Percentiles rank a stretch among this genome's conserved stretches.
Evolutionary conservation across 108 stramenopile genomes (phyloP).

Genomic region (Conticribra weissflogii): DNA sequence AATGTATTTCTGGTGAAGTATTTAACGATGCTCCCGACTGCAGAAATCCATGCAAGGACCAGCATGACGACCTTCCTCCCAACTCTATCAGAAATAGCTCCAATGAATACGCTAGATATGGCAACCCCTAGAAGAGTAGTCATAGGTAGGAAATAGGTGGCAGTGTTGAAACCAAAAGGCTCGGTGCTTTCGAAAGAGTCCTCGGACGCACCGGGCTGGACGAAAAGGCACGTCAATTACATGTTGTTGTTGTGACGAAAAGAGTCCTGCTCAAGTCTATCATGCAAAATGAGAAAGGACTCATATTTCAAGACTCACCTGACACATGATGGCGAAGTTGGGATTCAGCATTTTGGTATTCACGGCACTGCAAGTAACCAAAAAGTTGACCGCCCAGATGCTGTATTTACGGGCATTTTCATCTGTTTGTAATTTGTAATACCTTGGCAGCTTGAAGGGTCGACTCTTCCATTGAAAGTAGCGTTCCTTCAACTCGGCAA

Average conservation of each 20-base stretch:
- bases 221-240: too few relatives aligned
- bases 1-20: slow-evolving; percentile 45
- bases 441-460: slow-evolving; percentile 7
- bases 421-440: slow-evolving; percentile 21
- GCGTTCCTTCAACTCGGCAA: slow-evolving; percentile 1
- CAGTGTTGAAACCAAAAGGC: slow-evolving; percentile 57
- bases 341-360: slow-evolving; percentile 59
- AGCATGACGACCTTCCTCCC: slow-evolving; percentile 46
- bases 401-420: slow-evolving; percentile 33
- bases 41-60: slow-evolving; percentile 26
- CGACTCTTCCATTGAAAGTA: neutral
- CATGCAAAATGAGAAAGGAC: neutral
- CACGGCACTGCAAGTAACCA: slow-evolving; percentile 33
- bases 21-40: slow-evolving; percentile 48
- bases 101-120: slow-evolving; percentile 46
- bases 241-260: too few relatives aligned
- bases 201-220: slow-evolving; percentile 32
- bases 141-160: slow-evolving; percentile 62
- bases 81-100: slow-evolving; percentile 38
- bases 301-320: neutral
- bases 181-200: slow-evolving; percentile 52
- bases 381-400: slow-evolving; percentile 39
- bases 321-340: slow-evolving; percentile 55
- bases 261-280: neutral
- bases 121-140: slow-evolving; percentile 58